Evolutionary conservation across 2,329 filamentous ascomycete species (phyloP).

Genomic region (Microcyclospora pomicola): DNA sequence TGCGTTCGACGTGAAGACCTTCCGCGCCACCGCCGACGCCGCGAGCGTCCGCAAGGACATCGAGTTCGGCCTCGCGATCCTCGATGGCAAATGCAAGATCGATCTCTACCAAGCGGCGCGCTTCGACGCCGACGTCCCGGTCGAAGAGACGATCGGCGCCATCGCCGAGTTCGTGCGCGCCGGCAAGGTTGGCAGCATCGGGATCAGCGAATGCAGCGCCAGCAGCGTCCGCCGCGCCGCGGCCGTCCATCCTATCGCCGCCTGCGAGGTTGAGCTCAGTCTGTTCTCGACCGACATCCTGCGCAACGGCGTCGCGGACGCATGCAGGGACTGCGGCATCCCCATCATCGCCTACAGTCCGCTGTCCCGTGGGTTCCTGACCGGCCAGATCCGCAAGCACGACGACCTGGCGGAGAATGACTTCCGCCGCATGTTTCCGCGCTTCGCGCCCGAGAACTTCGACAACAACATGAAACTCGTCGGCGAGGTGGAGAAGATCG

Average conservation of each 20-base stretch:
- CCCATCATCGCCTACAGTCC: conserved; percentile 8
- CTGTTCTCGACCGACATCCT: conserved; percentile 10
- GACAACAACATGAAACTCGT: conserved; percentile 52
- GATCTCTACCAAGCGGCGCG: conserved; percentile 32
- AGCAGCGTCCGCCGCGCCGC: conserved; percentile 35
- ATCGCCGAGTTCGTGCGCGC: conserved; percentile 30
- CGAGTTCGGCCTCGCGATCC: conserved; percentile 26
- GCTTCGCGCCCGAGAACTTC: conserved; percentile 52
- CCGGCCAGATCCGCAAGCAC: conserved; percentile 29
- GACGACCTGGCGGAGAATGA: conserved; percentile 46
- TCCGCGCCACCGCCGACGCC: conserved; percentile 33
- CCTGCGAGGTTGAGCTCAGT: conserved; percentile 39
- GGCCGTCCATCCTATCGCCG: conserved; percentile 29
- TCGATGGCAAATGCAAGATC: conserved; percentile 31
- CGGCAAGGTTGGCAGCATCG: conserved; percentile 39
- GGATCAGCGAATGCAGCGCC: conserved; percentile 39
- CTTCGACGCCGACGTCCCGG: conserved; percentile 25
- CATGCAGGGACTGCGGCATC: conserved; percentile 37
- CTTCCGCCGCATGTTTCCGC: conserved; percentile 35
- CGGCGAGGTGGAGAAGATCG: conserved; percentile 43
- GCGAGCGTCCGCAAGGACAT: conserved; percentile 27
- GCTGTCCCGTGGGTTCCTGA: conserved; percentile 13
- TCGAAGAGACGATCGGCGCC: conserved; percentile 28
- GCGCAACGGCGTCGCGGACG: conserved; percentile 32
- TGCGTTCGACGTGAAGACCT: conserved; percentile 23